Base-by-base conservation (phyloP, 148 eudicot species). In the Heliosperma pusillum region DNA sequence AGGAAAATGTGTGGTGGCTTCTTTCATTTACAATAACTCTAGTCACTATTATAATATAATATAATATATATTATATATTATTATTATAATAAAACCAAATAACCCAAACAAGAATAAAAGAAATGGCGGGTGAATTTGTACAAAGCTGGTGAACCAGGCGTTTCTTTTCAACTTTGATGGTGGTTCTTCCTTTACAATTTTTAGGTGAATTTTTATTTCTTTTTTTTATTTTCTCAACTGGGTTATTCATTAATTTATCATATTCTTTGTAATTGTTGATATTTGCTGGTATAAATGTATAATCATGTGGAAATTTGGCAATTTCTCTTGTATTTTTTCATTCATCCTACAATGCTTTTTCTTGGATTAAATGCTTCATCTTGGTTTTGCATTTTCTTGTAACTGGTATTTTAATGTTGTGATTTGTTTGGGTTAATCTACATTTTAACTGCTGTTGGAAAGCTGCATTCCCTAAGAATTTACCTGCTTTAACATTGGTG, bases 61-160 rank as follows among this genome's bases (percentile, higher is more conserved):
- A n/a, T n/a, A n/a, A n/a, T n/a, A n/a, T n/a, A n/a, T 36, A 36
- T 36, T 0, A 36, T 36, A 36, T 36, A 36, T 36, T 36, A 36
- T 5, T 64, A 22, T 63, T 71, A 24, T 67, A 21, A 68, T 61
- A 19, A 25, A 22, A 21, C 30, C 19, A 22, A 52, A 52, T 19
- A 17, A 6, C 15, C 44, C 17, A 64, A 36, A 53, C 26, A 36
- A 60, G 16, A 30, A 19, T 69, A 25, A 55, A 64, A 15, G 66
- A 76, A 57, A 80, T 80, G 83, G 80, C 77, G 83, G 80, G 80
- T 80, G 56, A 67, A 42, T 40, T 76, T 67, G 16, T 72, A 76
- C 72, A 75, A 69, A 70, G 75, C 30, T 69, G 69, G 45, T 59
- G 71, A 74, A 74, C 72, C 71, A n/a, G 55, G 16, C 29, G 33